These are phyloP conservation scores for Mollisiaceae sp. DNA, from an alignment of 2,329 filamentous ascomycete species.

Conservation along the genomic window DNA sequence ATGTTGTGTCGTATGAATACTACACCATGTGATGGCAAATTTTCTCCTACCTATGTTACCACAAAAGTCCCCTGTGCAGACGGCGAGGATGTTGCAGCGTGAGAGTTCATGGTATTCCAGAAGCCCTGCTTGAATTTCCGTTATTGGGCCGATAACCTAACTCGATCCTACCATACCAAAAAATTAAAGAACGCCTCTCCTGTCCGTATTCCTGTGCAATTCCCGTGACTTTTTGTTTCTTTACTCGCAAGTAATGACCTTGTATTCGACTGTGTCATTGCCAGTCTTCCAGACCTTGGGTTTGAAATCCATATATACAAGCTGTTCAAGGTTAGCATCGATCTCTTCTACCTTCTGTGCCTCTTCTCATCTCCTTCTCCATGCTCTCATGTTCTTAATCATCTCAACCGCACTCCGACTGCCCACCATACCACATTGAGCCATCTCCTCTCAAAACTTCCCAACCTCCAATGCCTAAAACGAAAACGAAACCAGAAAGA, in stretches of 20 bases:
- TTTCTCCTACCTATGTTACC: too few species aligned
- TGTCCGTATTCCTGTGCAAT: too few species aligned
- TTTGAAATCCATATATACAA: constrained; percentile 52
- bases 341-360: constrained; percentile 16
- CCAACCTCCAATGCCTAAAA: too few species aligned
- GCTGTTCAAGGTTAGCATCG: constrained; percentile 34
- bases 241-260: constrained; percentile 46
- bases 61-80: background rate
- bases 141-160: background rate
- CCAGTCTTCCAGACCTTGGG: constrained; percentile 51
- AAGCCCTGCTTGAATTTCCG: background rate
- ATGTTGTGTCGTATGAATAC: background rate
- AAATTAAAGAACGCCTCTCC: background rate
- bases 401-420: background rate
- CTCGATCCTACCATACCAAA: background rate
- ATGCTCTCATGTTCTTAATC: background rate
- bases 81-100: background rate
- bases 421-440: background rate
- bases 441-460: background rate
- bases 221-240: too few species aligned
- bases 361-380: background rate
- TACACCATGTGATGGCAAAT: too few species aligned
- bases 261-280: constrained; percentile 52
- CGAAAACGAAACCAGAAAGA: background rate
- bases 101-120: background rate